Conservation (phyloP, 805 yeast genomes). For the Kodamaea sagamina region DNA sequence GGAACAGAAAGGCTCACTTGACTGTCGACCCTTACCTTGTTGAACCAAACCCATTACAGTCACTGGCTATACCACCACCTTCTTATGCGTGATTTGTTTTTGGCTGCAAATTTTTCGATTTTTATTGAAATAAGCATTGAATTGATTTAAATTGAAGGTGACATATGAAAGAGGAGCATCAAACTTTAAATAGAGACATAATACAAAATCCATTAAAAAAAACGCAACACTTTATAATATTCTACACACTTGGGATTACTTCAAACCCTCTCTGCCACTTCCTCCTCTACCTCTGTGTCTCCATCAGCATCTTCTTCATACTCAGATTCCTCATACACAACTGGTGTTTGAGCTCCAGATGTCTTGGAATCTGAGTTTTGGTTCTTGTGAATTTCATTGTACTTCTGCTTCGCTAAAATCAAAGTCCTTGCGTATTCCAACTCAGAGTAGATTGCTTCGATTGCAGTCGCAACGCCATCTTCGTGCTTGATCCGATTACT, state of each 20-base stretch:
- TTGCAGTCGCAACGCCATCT: slow-evolving; percentile 77
- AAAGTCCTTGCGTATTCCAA: slow-evolving; percentile 72
- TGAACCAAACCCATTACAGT: background rate
- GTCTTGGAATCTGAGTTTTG: slow-evolving; percentile 19
- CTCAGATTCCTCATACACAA: slow-evolving; percentile 21
- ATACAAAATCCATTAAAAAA: too few species aligned
- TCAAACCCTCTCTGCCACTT: background rate
- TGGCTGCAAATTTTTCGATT: too few species aligned
- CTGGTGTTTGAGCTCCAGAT: slow-evolving; percentile 33
- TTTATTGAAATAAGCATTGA: too few species aligned
- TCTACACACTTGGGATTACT: background rate
- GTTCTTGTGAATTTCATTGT: slow-evolving; percentile 27
- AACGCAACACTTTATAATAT: background rate
- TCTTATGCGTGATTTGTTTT: background rate
- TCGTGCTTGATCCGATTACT: slow-evolving; percentile 70
- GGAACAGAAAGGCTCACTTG: too few species aligned
- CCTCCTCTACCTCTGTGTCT: slow-evolving; percentile 1
- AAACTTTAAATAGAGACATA: too few species aligned
- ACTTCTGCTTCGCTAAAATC: slow-evolving; percentile 47
- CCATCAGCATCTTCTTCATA: slow-evolving; percentile 17
- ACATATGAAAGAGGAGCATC: too few species aligned
- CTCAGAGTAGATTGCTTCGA: slow-evolving; percentile 75
- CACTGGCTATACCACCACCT: background rate
- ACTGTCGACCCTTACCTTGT: background rate
- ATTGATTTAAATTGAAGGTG: too few species aligned